Evolutionary conservation across 768 basidiomycete genomes (phyloP).

Genomic region (Xerocomus spinulosus): DNA sequence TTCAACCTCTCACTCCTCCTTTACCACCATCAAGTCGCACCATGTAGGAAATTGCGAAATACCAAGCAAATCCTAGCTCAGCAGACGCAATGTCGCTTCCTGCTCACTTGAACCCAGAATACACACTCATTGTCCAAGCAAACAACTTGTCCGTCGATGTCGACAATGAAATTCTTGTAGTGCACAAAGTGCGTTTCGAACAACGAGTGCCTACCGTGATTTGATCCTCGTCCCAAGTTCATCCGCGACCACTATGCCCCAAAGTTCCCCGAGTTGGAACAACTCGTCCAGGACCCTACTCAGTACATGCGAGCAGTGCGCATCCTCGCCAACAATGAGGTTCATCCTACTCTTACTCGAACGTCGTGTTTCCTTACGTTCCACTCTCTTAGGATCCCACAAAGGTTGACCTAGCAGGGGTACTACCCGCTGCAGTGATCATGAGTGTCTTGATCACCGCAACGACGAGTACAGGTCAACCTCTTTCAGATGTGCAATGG

Average conservation of each 20-base stretch:
- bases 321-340: slow-evolving; percentile 79
- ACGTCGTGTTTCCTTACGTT: neutral
- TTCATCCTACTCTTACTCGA: slow-evolving; percentile 25
- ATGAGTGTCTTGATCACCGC: slow-evolving; percentile 97
- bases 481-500: slow-evolving; percentile 70
- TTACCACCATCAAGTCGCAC: neutral
- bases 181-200: slow-evolving; percentile 71
- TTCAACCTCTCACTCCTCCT: neutral
- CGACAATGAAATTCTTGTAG: slow-evolving; percentile 95
- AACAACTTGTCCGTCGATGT: slow-evolving; percentile 98
- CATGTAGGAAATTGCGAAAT: slow-evolving; percentile 83
- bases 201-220: slow-evolving; percentile 2
- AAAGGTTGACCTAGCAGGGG: slow-evolving; percentile 73
- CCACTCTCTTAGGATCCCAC: slow-evolving; percentile 63
- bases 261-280: slow-evolving; percentile 95
- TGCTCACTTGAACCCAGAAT: slow-evolving; percentile 90
- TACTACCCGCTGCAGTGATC: slow-evolving; percentile 84
- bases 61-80: slow-evolving; percentile 72
- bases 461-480: slow-evolving; percentile 80
- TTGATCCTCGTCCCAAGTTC: slow-evolving; percentile 51
- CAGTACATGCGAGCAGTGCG: slow-evolving; percentile 93
- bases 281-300: slow-evolving; percentile 85
- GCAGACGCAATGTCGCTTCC: slow-evolving; percentile 74
- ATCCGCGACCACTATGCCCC: slow-evolving; percentile 95
- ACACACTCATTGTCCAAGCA: slow-evolving; percentile 92